These are phyloP conservation scores for Penicillium dipodomyicola DNA, from an alignment of 495 filamentous ascomycete species.

Conservation along the genomic window DNA sequence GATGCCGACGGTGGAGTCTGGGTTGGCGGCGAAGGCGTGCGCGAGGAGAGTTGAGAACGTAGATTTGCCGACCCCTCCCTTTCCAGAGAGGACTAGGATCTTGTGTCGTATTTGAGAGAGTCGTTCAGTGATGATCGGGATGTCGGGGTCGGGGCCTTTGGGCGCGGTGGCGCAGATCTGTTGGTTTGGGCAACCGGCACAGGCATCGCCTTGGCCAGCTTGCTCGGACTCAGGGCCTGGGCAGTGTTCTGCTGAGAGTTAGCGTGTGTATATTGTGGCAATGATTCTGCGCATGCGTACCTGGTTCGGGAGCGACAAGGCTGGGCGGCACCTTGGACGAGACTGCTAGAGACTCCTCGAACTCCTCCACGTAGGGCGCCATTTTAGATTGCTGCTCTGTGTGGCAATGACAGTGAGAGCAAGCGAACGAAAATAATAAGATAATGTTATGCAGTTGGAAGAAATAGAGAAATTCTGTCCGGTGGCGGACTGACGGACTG, in stretches of 20 bases:
- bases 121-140: slow-evolving; percentile 79
- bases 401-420: background rate
- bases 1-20: slow-evolving; percentile 73
- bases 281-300: slow-evolving; percentile 34
- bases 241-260: slow-evolving; percentile 67
- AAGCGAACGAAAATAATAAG: slow-evolving; percentile 1
- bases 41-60: slow-evolving; percentile 86
- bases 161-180: slow-evolving; percentile 89
- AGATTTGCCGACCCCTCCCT: slow-evolving; percentile 94
- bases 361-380: slow-evolving; percentile 70
- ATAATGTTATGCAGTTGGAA: slow-evolving; percentile 4
- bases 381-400: slow-evolving; percentile 36
- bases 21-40: slow-evolving; percentile 79
- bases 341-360: slow-evolving; percentile 63
- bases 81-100: slow-evolving; percentile 86
- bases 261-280: background rate
- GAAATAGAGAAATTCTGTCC: slow-evolving; percentile 18
- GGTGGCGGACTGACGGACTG: slow-evolving; percentile 25
- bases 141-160: slow-evolving; percentile 94
- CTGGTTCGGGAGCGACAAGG: slow-evolving; percentile 90
- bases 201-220: slow-evolving; percentile 84
- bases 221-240: slow-evolving; percentile 86
- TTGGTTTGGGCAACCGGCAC: slow-evolving; percentile 94
- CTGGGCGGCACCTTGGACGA: slow-evolving; percentile 69
- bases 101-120: slow-evolving; percentile 83